Evolutionary conservation across 2,329 filamentous ascomycete genomes (phyloP), one percentile per base, ranked within the genome.

Genomic region (Cercospora citrullina): DNA sequence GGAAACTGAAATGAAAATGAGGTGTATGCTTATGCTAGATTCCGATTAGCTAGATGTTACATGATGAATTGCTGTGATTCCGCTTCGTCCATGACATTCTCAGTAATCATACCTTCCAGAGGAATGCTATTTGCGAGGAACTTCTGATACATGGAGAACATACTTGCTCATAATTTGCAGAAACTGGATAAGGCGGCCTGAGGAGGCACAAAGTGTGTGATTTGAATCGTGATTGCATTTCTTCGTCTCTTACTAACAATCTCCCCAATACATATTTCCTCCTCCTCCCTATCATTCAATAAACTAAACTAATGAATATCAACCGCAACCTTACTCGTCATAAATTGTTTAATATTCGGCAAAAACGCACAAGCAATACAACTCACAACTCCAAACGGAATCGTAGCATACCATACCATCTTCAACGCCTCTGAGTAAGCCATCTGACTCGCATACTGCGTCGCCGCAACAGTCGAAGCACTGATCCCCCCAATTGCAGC

Each of bases 351-450:
- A 51, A 73, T 73, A 65, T 73, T 72, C 65, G 71, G 71, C 70
- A 73, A 64, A 21, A 73, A 73, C 33, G 62, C 55, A 58, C 70
- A 73, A 57, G 66, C 69, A 36, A 73, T 57, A 53, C 68, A 70
- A 45, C 69, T 71, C 30, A 73, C 68, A 23, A 71, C 70, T 16
- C 71, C 71, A 59, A 73, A 72, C 48, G 70, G 70, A 68, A 73
- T 73, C 23, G 71, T 73, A 4, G 70, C 70, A 55, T 70, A 72
- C 70, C 71, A 73, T 16, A 73, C 71, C 64, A 69, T 72, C 63
- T 72, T 70, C 63, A 73, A 51, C 26, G 66, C 63, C 26, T 73
- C 70, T 7, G 69, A 64, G 31, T 72, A 73, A 12, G 71, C 70
- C 65, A 65, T 66, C 31, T 73, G 71, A 6, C 55, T 67, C 3